A percentile compares a stretch with the other conserved stretches of the same genome.
Conservation (phyloP, 2,329 filamentous ascomycete species). For the Clarireedia monteithiana region DNA sequence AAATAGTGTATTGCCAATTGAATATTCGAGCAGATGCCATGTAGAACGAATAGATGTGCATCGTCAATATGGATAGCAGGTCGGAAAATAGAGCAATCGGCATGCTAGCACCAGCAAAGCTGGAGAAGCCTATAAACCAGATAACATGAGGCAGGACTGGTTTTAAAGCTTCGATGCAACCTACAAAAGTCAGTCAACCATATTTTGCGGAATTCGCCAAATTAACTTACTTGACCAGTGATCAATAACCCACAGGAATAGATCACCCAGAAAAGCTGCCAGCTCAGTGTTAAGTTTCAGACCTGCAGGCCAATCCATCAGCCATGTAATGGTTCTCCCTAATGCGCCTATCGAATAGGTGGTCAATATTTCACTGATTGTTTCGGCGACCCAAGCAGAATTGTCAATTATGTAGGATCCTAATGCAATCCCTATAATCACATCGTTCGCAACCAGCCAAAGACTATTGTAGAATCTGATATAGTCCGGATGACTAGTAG, state of each 20-base stretch:
- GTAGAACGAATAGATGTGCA: constrained; percentile 98
- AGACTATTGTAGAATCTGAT: constrained; percentile 98
- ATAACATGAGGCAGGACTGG: constrained; percentile 81
- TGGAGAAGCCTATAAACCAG: constrained; percentile 87
- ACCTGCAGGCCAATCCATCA: constrained; percentile 92
- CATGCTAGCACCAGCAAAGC: constrained; percentile 94
- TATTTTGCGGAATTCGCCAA: not conserved
- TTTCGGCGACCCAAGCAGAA: constrained; percentile 70
- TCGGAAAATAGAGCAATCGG: constrained; percentile 94
- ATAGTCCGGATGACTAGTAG: constrained; percentile 91
- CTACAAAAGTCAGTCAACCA: constrained; percentile 31
- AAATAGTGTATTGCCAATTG: constrained; percentile 96
- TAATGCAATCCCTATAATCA: constrained; percentile 94
- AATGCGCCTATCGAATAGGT: constrained; percentile 84
- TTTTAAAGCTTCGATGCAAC: constrained; percentile 67
- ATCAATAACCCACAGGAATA: constrained; percentile 98
- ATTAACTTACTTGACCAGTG: constrained; percentile 75
- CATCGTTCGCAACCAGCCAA: constrained; percentile 97
- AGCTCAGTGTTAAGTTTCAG: constrained; percentile 93
- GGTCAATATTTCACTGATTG: constrained; percentile 68
- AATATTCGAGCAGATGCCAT: constrained; percentile 94
- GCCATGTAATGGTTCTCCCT: constrained; percentile 83
- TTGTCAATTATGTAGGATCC: constrained; percentile 98
- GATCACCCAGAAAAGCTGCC: constrained; percentile 84
- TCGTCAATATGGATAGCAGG: constrained; percentile 78